phyloP scores from a whole-genome alignment of 306 rosid species.

The Begonia fuchsioides region DNA sequence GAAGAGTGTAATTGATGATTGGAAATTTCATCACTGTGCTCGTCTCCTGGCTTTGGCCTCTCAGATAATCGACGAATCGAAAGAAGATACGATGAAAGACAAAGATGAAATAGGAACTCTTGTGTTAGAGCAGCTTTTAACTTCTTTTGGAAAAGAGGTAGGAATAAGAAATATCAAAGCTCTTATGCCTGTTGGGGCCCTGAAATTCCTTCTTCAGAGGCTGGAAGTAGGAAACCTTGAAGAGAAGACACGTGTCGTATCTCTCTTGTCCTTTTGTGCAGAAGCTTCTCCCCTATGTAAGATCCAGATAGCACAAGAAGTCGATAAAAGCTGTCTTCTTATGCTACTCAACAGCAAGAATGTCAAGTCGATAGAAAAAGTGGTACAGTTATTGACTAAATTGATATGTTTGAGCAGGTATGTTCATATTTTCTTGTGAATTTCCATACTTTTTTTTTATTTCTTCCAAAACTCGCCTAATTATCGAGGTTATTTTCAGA shows the following conservation, averaged over 20 bases:
- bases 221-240: conserved; percentile 43
- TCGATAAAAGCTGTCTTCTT: conserved; percentile 37
- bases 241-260: conserved; percentile 32
- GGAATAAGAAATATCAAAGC: conserved; percentile 34
- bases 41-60: conserved; percentile 37
- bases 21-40: conserved; percentile 45
- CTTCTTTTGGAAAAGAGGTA: conserved; percentile 31
- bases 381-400: conserved; percentile 38
- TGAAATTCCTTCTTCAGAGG: conserved; percentile 38
- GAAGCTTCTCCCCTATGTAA: conserved; percentile 40
- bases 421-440: background rate
- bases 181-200: conserved; percentile 35
- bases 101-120: conserved; percentile 25
- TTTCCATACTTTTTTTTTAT: too few species aligned
- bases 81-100: conserved; percentile 13
- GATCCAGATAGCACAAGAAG: conserved; percentile 31
- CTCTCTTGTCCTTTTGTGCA: conserved; percentile 32
- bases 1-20: conserved; percentile 48
- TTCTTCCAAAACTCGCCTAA: too few species aligned
- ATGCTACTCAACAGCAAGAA: conserved; percentile 48
- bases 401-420: conserved; percentile 47
- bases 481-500: too few species aligned
- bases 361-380: conserved; percentile 26
- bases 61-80: conserved; percentile 16
- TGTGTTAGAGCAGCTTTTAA: conserved; percentile 34